Evolutionary conservation across 2,329 filamentous ascomycete genomes (phyloP), one percentile per base, ranked within the genome.

Genomic region (Dactylellina drechsleri): DNA sequence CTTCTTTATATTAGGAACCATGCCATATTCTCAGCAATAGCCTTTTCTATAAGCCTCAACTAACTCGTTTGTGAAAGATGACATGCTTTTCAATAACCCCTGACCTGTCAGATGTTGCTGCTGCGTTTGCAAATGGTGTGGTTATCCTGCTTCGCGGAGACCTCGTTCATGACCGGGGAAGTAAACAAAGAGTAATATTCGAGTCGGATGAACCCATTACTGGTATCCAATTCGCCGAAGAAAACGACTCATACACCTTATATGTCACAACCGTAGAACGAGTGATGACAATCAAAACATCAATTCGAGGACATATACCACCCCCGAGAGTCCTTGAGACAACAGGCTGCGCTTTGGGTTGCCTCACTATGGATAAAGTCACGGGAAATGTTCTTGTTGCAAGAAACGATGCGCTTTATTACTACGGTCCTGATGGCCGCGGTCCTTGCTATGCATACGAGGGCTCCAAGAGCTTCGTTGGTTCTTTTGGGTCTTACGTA

Each of bases 181-280:
- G 94, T 10, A 93, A 92, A 81, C 95, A 99, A 82, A 89, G 95
- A 62, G 95, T 94, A 40, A 92, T 99, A 8, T 95, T 96, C 83
- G 95, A 99, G 81, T 97, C 93, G 0, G 93, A 98, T 79, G 95
- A 99, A 81, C 96, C 95, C 0, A 89, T 99, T 8, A 99, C 95
- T 0, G 94, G 93, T 1, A 89, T 99, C 13, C 91, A 95, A 80
- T 90, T 97, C 75, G 78, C 77, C 4, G 50, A 60, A 16, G 85
- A 86, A 52, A 87, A 89, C 61, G 83, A 84, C 73, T 6, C 85
- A 84, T 77, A 79, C 87, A 94, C 91, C 0, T 85, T 99, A 0
- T 98, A 97, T 81, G 91, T 99, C 66, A 92, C 93, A 2, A 99
- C 95, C 0, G 97, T 93, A 0, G 91, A 89, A 31, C 89, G 92